phyloP scores from a whole-genome alignment of 768 basidiomycete genomes.

The Tylopilus intermedius region DNA sequence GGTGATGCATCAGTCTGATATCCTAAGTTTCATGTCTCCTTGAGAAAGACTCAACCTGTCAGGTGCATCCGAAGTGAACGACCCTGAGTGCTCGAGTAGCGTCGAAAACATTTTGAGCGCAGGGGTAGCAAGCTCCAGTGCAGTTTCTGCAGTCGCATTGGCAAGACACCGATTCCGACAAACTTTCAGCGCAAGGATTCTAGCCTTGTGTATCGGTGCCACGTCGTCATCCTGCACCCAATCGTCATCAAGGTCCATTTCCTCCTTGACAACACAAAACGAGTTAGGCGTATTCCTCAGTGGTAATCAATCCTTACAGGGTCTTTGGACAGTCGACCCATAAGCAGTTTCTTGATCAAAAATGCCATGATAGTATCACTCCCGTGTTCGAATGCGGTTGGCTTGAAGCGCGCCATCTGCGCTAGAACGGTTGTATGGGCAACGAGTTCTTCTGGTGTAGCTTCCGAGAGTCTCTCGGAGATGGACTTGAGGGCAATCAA shows the following conservation, averaged over 20 bases:
- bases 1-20: slow-evolving; percentile 10
- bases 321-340: slow-evolving; percentile 46
- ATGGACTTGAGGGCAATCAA: slow-evolving; percentile 45
- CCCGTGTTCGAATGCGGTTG: slow-evolving; percentile 71
- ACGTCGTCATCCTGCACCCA: slow-evolving; percentile 74
- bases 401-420: slow-evolving; percentile 65
- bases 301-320: slow-evolving; percentile 36
- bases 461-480: slow-evolving; percentile 44
- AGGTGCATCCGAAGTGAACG: slow-evolving; percentile 48
- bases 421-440: slow-evolving; percentile 68
- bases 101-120: slow-evolving; percentile 72
- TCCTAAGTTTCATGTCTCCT: not conserved
- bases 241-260: slow-evolving; percentile 58
- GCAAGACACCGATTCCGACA: slow-evolving; percentile 76
- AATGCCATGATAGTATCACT: slow-evolving; percentile 72
- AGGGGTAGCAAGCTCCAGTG: slow-evolving; percentile 65
- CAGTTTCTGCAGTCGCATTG: slow-evolving; percentile 52
- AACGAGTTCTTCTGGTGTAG: slow-evolving; percentile 48
- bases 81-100: slow-evolving; percentile 66
- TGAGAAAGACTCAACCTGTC: slow-evolving; percentile 44
- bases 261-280: slow-evolving; percentile 37
- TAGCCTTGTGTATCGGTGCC: slow-evolving; percentile 55
- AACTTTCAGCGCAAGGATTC: slow-evolving; percentile 73
- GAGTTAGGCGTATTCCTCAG: not conserved
- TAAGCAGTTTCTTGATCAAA: slow-evolving; percentile 65